A percentile compares a stretch with the other conserved stretches of the same genome.
Evolutionary conservation across 257 asterid species (phyloP).

Genomic region (Prunella vulgaris): DNA sequence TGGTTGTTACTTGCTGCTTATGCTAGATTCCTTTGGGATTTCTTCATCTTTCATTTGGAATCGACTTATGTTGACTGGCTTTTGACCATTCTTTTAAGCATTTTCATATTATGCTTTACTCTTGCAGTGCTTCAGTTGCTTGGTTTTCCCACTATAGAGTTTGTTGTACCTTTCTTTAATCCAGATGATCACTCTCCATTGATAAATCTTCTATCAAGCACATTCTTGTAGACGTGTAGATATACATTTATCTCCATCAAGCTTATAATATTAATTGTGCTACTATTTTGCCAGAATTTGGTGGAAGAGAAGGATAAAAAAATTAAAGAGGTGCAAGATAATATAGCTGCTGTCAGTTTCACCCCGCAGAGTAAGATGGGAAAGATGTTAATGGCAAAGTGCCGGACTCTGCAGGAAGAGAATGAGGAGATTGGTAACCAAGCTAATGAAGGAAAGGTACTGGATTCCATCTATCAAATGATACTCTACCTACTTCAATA

Average conservation of each 20-base stretch:
- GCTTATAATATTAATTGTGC: constrained; percentile 8
- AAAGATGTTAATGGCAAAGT: constrained; percentile 91
- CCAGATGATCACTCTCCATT: not conserved
- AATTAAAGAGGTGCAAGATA: constrained; percentile 87
- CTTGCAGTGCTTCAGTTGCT: not conserved
- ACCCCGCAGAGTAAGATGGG: constrained; percentile 98
- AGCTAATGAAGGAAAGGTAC: constrained; percentile 99
- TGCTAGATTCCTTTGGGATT: not conserved
- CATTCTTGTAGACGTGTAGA: not conserved
- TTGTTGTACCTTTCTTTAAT: not conserved
- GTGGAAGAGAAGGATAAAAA: constrained; percentile 97
- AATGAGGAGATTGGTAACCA: constrained; percentile 96
- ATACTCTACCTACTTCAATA: not conserved
- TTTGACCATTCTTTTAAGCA: not conserved
- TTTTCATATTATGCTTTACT: not conserved
- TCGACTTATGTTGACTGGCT: not conserved
- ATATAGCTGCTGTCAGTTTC: constrained; percentile 86
- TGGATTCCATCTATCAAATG: not conserved
- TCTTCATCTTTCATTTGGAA: not conserved
- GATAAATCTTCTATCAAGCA: not conserved
- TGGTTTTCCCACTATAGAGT: constrained; percentile 5
- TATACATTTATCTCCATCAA: not conserved
- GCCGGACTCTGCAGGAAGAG: constrained; percentile 93
- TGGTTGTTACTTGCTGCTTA: not conserved
- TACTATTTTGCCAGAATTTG: constrained; percentile 56